Conservation (phyloP, 2,329 filamentous ascomycete genomes). For the Pyrenochaeta sp. region DNA sequence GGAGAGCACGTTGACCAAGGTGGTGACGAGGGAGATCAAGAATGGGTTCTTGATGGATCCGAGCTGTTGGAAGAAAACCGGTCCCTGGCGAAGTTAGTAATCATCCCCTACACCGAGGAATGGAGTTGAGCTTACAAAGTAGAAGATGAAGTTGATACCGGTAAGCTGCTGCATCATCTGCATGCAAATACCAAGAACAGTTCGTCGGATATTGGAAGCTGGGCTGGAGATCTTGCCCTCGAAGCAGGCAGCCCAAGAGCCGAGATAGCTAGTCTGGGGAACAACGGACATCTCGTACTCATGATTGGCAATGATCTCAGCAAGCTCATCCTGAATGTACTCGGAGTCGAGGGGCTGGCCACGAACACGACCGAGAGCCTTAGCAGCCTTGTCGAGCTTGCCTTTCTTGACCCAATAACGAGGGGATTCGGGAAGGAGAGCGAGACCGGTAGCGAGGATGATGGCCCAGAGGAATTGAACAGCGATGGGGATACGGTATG, state of each 20-base stretch:
- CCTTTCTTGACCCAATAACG: slow-evolving; percentile 85
- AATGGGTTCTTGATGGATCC: slow-evolving; percentile 76
- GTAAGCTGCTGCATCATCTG: slow-evolving; percentile 68
- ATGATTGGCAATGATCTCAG: slow-evolving; percentile 91
- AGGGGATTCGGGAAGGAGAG: slow-evolving; percentile 84
- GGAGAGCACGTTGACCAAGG: slow-evolving; percentile 84
- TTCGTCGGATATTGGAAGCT: slow-evolving; percentile 60
- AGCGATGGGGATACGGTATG: slow-evolving; percentile 79
- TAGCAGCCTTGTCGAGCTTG: slow-evolving; percentile 70
- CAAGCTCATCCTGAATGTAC: slow-evolving; percentile 80
- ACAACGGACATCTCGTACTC: slow-evolving; percentile 77
- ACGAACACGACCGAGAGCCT: slow-evolving; percentile 73
- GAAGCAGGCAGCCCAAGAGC: slow-evolving; percentile 72
- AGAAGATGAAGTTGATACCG: slow-evolving; percentile 89
- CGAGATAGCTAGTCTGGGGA: slow-evolving; percentile 44
- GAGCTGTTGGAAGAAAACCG: slow-evolving; percentile 81
- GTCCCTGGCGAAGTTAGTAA: no score
- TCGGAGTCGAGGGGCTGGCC: slow-evolving; percentile 77
- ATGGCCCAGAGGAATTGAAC: slow-evolving; percentile 85
- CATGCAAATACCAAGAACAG: slow-evolving; percentile 56
- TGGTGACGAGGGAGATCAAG: slow-evolving; percentile 85
- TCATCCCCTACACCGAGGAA: no score
- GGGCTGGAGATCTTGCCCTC: slow-evolving; percentile 58
- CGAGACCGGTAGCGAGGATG: slow-evolving; percentile 74
- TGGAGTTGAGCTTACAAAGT: slow-evolving; percentile 39